These are phyloP conservation scores for Osmanthus fragrans DNA, from an alignment of 257 asterid genomes.

Conservation along the genomic window DNA sequence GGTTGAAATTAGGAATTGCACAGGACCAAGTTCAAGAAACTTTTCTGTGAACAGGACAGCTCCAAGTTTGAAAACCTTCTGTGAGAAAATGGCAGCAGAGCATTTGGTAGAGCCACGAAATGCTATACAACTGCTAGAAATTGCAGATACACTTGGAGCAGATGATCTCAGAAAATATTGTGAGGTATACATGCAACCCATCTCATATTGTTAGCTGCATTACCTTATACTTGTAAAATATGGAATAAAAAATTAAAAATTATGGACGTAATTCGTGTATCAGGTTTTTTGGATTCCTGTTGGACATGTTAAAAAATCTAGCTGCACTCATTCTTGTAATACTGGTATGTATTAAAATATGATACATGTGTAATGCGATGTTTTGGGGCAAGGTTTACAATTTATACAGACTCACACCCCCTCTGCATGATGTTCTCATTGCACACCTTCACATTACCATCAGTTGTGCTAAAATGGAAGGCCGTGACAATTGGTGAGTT, in stretches of 20 bases:
- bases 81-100: conserved; percentile 81
- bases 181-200: conserved; percentile 45
- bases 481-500: not conserved
- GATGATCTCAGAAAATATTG: conserved; percentile 75
- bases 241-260: not conserved
- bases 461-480: not conserved
- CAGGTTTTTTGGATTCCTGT: not conserved
- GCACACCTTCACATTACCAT: not conserved
- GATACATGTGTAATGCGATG: not conserved
- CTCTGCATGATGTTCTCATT: not conserved
- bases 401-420: not conserved
- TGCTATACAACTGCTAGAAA: conserved; percentile 79
- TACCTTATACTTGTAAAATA: not conserved
- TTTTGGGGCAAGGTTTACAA: not conserved
- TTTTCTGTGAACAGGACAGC: conserved; percentile 26
- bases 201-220: conserved; percentile 6
- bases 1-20: conserved; percentile 32
- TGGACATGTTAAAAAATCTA: not conserved
- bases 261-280: not conserved
- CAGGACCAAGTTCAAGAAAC: conserved; percentile 22
- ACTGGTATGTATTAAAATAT: no score
- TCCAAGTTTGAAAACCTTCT: conserved; percentile 83
- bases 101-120: conserved; percentile 91
- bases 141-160: conserved; percentile 87
- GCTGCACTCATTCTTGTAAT: not conserved